Conservation (phyloP, 2,329 filamentous ascomycete species). For the Nigrospora oryzae region DNA sequence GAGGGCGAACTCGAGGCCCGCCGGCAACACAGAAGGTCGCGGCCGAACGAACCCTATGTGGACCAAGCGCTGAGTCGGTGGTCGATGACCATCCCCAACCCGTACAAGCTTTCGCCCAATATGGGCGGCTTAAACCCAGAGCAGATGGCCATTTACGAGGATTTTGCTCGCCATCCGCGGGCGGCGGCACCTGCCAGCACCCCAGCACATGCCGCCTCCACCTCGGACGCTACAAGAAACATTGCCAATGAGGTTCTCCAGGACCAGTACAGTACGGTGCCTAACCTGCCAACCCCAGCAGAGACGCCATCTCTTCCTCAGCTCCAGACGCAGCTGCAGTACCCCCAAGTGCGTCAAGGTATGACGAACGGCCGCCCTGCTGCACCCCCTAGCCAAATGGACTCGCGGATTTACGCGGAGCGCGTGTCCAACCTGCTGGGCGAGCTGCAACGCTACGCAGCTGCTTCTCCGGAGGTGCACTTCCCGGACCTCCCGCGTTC, state of each 20-base stretch:
- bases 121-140: conserved; percentile 71
- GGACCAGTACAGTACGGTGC: conserved; percentile 50
- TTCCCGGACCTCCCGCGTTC: conserved; percentile 50
- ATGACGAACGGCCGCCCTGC: conserved; percentile 43
- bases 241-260: conserved; percentile 57
- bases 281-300: conserved; percentile 48
- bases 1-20: conserved; percentile 72
- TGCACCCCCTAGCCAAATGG: conserved; percentile 34
- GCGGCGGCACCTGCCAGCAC: conserved; percentile 46
- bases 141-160: conserved; percentile 93
- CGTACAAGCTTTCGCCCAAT: conserved; percentile 74
- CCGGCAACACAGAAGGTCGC: conserved; percentile 63
- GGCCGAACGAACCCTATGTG: conserved; percentile 77
- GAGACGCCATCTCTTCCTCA: conserved; percentile 51
- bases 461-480: conserved; percentile 48
- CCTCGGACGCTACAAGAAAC: conserved; percentile 52
- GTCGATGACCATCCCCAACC: conserved; percentile 89
- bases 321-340: conserved; percentile 43
- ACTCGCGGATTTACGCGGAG: conserved; percentile 43
- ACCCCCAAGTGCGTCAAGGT: conserved; percentile 41
- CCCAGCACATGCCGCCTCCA: conserved; percentile 45
- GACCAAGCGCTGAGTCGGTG: conserved; percentile 78
- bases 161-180: conserved; percentile 82
- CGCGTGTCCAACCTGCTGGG: conserved; percentile 49
- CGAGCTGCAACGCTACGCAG: conserved; percentile 46